A percentile compares a stretch with the other conserved stretches of the same genome.
These are phyloP conservation scores for Kuraishia capsulata DNA, from an alignment of 805 yeast species.

Conservation along the genomic window DNA sequence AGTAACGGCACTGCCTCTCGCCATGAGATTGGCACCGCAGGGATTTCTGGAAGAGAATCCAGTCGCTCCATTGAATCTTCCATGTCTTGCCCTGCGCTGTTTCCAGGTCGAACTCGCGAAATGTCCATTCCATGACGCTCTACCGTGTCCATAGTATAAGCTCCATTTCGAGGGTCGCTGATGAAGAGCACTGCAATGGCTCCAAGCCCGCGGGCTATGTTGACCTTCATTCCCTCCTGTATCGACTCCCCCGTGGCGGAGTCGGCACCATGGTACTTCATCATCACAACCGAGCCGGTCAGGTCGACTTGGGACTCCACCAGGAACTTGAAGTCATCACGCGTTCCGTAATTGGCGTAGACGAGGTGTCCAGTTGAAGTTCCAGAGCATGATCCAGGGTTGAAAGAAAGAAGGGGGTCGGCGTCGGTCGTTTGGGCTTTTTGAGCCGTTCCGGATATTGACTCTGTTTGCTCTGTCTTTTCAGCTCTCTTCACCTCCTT, in stretches of 20 bases:
- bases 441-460: not conserved
- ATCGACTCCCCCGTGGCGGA: slow-evolving; percentile 9
- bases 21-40: slow-evolving; percentile 72
- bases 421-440: slow-evolving; percentile 11
- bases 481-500: slow-evolving; percentile 2
- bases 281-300: slow-evolving; percentile 44
- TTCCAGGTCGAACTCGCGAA: slow-evolving; percentile 61
- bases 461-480: slow-evolving; percentile 5
- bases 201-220: slow-evolving; percentile 45
- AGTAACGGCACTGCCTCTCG: slow-evolving; percentile 48
- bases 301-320: slow-evolving; percentile 26
- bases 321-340: slow-evolving; percentile 40
- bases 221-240: slow-evolving; percentile 41
- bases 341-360: slow-evolving; percentile 61
- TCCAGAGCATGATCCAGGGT: slow-evolving; percentile 60
- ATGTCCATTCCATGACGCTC: slow-evolving; percentile 49
- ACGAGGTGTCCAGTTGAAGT: slow-evolving; percentile 42
- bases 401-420: slow-evolving; percentile 43
- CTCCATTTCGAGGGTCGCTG: slow-evolving; percentile 24
- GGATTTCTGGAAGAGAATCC: slow-evolving; percentile 49
- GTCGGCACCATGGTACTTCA: slow-evolving; percentile 44
- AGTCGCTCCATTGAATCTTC: slow-evolving; percentile 28
- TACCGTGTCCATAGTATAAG: slow-evolving; percentile 32
- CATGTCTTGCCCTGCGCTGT: slow-evolving; percentile 35
- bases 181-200: slow-evolving; percentile 66